phyloP scores from a whole-genome alignment of 306 rosid species.

The Canavalia gladiata region DNA sequence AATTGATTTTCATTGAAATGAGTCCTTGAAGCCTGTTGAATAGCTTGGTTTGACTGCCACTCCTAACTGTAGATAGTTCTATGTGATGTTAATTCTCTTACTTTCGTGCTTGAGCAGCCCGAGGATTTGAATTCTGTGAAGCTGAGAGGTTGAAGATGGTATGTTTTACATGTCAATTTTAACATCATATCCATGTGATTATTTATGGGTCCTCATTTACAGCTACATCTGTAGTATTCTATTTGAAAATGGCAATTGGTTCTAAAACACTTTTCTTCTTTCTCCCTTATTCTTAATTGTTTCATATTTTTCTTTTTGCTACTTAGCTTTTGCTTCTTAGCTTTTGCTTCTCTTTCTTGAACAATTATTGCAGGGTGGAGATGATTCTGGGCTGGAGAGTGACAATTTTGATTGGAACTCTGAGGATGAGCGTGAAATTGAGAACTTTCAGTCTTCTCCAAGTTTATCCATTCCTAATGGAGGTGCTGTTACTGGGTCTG shows the following conservation, averaged over 20 bases:
- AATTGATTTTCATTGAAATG: conserved; percentile 1
- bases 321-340: conserved; percentile 20
- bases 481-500: conserved; percentile 54
- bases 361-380: conserved; percentile 65
- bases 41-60: neutral
- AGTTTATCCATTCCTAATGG: conserved; percentile 62
- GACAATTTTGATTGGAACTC: conserved; percentile 83
- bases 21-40: conserved; percentile 1
- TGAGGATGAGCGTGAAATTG: conserved; percentile 89
- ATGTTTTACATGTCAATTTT: conserved; percentile 40
- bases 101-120: conserved; percentile 45
- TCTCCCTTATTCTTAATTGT: conserved; percentile 4
- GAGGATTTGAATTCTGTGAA: conserved; percentile 38
- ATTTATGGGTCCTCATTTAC: conserved; percentile 43
- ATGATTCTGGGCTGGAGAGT: conserved; percentile 64
- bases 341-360: conserved; percentile 18
- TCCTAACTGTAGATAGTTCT: conserved; percentile 6
- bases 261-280: neutral
- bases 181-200: conserved; percentile 24
- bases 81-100: conserved; percentile 18
- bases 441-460: conserved; percentile 59
- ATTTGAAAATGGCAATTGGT: conserved; percentile 12
- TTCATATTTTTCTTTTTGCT: conserved; percentile 6
- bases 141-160: conserved; percentile 53
- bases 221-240: neutral